phyloP scores from a whole-genome alignment of 2,329 filamentous ascomycete species.

The Emergomyces orientalis region DNA sequence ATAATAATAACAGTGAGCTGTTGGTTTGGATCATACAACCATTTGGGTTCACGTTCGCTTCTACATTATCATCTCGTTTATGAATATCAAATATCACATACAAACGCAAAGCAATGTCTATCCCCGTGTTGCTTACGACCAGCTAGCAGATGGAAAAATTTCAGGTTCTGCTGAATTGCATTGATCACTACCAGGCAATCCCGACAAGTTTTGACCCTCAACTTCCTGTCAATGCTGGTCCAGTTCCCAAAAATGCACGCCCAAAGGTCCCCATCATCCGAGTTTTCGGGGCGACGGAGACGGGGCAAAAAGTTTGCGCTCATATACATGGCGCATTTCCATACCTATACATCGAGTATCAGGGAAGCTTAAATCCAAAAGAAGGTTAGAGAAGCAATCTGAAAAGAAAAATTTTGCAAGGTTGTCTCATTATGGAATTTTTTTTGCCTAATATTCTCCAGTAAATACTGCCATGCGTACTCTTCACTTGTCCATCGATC shows the following conservation, averaged over 20 bases:
- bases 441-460: constrained; percentile 28
- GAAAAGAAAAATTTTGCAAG: neutral
- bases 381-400: constrained; percentile 47
- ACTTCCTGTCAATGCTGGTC: constrained; percentile 56
- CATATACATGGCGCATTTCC: constrained; percentile 94
- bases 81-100: constrained; percentile 5
- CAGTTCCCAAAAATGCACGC: constrained; percentile 50
- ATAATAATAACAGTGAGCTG: neutral
- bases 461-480: constrained; percentile 67
- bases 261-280: constrained; percentile 78
- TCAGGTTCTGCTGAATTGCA: constrained; percentile 84
- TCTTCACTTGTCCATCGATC: constrained; percentile 80
- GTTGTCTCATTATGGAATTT: neutral
- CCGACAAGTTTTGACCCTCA: constrained; percentile 74
- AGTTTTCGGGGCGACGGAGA: constrained; percentile 86
- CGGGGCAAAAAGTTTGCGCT: constrained; percentile 89
- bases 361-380: constrained; percentile 55
- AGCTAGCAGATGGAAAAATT: constrained; percentile 58
- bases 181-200: constrained; percentile 83
- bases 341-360: constrained; percentile 87
- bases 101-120: neutral
- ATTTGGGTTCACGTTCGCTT: neutral
- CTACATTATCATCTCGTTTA: neutral
- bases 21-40: neutral
- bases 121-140: constrained; percentile 10